Base-by-base conservation (phyloP, 768 basidiomycete species). In the Kwoniella heveanensis region DNA sequence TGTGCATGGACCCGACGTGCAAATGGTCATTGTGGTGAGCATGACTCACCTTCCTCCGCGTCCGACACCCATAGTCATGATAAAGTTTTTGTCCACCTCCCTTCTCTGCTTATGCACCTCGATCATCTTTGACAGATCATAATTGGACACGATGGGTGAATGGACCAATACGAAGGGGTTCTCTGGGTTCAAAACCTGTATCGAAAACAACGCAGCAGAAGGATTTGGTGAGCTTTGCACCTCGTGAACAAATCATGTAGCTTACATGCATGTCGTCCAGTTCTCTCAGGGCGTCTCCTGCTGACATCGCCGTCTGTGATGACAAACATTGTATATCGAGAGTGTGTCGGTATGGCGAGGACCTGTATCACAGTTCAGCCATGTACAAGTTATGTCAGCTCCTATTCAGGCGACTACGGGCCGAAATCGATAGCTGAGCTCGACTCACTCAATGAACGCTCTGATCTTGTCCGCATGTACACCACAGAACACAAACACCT, bases 401-500 rank as follows among this genome's bases (percentile, higher is more conserved):
- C 32, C 30, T 24, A n/a, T n/a, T n/a, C n/a, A n/a, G n/a, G n/a
- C n/a, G n/a, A n/a, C n/a, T n/a, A n/a, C n/a, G n/a, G n/a, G n/a
- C n/a, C n/a, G n/a, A n/a, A n/a, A n/a, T n/a, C n/a, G n/a, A n/a
- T n/a, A 13, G 32, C 32, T 32, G 13, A 32, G 32, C 13, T 5
- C 13, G 60, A 81, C 87, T 77, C 70, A 95, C 95, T 84, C 86
- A 73, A 97, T 90, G 60, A 88, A 90, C 15, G 85, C 83, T 77
- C 91, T 90, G 72, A 97, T 88, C 71, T 89, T 88, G 54, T 89
- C 88, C 9, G 91, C 86, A 79, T 95, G 90, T 54, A 92, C 94
- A 64, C 91, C 86, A 78, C 93, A 94, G 71, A 98, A 87, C 50
- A 99, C 89, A 78, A 96, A 95, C 62, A 96, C 90, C 81, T 97